A percentile compares a stretch with the other conserved stretches of the same genome.
These are phyloP conservation scores for Lentinus brumalis DNA, from an alignment of 768 basidiomycete genomes.

Conservation along the genomic window DNA sequence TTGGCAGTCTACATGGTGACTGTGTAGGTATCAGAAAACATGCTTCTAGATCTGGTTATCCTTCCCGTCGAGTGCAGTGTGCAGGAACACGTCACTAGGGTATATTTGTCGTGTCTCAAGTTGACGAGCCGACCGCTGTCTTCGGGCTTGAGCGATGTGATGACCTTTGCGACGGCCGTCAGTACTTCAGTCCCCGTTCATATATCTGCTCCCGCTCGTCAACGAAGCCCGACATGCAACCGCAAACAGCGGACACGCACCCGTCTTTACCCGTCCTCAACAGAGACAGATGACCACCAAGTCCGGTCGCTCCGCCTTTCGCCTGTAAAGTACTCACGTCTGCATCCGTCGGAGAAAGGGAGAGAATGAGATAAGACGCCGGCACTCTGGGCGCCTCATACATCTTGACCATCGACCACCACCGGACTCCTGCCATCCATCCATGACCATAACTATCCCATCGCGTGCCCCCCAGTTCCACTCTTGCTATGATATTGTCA, in stretches of 20 bases:
- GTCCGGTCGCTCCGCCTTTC: conserved; percentile 34
- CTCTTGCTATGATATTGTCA: no score
- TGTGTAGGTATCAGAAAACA: no score
- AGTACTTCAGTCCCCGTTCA: conserved; percentile 15
- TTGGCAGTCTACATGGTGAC: no score
- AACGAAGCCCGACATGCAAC: background rate
- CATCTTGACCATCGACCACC: no score
- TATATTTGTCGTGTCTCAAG: background rate
- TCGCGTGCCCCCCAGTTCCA: no score
- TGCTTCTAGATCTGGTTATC: no score
- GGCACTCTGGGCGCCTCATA: no score
- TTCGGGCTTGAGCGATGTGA: conserved; percentile 4
- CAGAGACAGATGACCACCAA: conserved; percentile 33
- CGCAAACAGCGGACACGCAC: conserved; percentile 25
- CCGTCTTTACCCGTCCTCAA: conserved; percentile 43
- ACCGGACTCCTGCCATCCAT: no score
- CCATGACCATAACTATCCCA: no score
- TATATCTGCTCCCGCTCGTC: background rate
- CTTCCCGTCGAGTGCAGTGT: no score
- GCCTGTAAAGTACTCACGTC: conserved; percentile 26
- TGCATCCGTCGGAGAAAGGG: no score
- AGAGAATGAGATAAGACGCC: no score
- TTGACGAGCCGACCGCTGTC: conserved; percentile 4
- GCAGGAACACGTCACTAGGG: background rate
- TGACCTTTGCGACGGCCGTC: conserved; percentile 1